Conservation (phyloP, 2,329 filamentous ascomycete genomes). For the Arthroderma uncinatum region DNA sequence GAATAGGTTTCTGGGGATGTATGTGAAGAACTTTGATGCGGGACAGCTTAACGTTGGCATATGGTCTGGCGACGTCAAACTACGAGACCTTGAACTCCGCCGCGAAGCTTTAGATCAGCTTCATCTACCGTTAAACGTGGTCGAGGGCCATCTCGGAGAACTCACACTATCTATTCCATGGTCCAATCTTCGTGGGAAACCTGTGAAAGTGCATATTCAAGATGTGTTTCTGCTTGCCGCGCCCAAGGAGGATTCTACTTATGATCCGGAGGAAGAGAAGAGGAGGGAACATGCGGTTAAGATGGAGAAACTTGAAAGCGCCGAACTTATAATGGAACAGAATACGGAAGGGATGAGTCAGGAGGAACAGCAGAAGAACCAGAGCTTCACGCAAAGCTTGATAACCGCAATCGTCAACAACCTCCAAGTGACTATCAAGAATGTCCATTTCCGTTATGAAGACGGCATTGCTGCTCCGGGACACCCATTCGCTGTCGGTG, state of each 20-base stretch:
- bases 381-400: conserved; percentile 92
- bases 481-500: conserved; percentile 83
- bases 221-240: conserved; percentile 94
- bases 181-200: conserved; percentile 91
- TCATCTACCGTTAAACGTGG: conserved; percentile 89
- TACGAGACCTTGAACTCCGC: conserved; percentile 82
- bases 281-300: conserved; percentile 79
- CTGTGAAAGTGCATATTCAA: conserved; percentile 88
- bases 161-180: conserved; percentile 90
- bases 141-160: conserved; percentile 85
- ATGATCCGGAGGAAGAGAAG: conserved; percentile 86
- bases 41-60: conserved; percentile 97
- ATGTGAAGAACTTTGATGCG: conserved; percentile 98
- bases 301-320: conserved; percentile 96
- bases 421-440: conserved; percentile 92
- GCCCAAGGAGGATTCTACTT: conserved; percentile 88
- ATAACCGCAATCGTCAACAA: conserved; percentile 98
- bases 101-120: conserved; percentile 94
- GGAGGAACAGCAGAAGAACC: conserved; percentile 93
- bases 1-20: conserved; percentile 99
- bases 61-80: conserved; percentile 96
- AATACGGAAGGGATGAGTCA: conserved; percentile 86
- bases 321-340: conserved; percentile 83
- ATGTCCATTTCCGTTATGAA: conserved; percentile 96
- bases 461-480: conserved; percentile 91